These are phyloP conservation scores for Fusarium caatingaense DNA, from an alignment of 2,329 filamentous ascomycete genomes.

Conservation along the genomic window DNA sequence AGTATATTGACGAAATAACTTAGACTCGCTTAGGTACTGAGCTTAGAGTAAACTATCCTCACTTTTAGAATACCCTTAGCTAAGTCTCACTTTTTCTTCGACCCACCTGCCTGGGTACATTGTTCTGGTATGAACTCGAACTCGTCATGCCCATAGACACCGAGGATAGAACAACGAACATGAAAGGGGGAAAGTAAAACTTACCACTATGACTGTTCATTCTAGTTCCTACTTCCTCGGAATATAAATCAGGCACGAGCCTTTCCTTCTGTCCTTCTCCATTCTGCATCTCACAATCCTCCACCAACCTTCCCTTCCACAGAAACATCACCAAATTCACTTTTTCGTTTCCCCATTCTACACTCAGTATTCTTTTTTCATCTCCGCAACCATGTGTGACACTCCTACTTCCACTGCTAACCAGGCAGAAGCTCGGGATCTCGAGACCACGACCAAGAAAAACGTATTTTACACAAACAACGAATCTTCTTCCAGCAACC, in stretches of 20 bases:
- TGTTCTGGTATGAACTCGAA: background rate
- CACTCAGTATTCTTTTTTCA: background rate
- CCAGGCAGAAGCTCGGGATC: background rate
- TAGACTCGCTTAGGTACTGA: too few species aligned
- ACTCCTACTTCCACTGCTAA: background rate
- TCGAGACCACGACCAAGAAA: background rate
- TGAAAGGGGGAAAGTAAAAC: background rate
- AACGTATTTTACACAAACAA: background rate
- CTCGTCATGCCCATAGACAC: background rate
- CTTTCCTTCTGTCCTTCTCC: background rate
- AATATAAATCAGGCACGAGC: background rate
- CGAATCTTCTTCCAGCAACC: background rate
- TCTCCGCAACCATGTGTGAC: background rate
- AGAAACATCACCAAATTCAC: background rate
- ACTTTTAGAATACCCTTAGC: too few species aligned
- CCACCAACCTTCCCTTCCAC: background rate
- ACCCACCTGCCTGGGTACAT: background rate
- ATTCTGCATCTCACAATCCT: background rate
- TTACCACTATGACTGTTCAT: background rate
- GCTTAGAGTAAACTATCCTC: too few species aligned
- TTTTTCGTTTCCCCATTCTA: background rate
- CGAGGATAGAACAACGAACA: background rate
- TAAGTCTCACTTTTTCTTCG: too few species aligned
- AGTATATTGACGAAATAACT: too few species aligned
- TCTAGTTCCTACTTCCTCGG: background rate